Percentiles rank a stretch among this genome's conserved stretches.
phyloP scores from a whole-genome alignment of 208 protist genomes.

The Trypanosoma congolense region DNA sequence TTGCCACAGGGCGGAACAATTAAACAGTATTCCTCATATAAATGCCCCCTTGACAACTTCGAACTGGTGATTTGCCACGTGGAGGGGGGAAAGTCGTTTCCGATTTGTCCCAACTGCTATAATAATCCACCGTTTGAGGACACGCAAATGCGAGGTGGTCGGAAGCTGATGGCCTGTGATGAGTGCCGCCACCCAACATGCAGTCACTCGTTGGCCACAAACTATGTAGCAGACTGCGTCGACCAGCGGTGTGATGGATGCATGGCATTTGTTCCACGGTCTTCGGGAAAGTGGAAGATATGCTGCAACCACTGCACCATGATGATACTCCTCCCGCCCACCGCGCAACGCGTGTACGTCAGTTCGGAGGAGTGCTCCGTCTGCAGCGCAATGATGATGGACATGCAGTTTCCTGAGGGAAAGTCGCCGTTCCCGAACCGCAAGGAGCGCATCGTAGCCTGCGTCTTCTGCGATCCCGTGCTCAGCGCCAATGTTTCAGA shows the following conservation, averaged over 20 bases:
- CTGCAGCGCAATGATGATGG: slow-evolving; percentile 68
- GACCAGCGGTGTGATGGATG: slow-evolving; percentile 64
- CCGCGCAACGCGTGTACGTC: slow-evolving; percentile 73
- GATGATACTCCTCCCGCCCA: slow-evolving; percentile 85
- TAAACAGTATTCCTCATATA: slow-evolving; percentile 80
- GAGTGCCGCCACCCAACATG: slow-evolving; percentile 91
- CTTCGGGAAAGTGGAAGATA: slow-evolving; percentile 82
- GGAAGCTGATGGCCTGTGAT: slow-evolving; percentile 83
- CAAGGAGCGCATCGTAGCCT: slow-evolving; percentile 68
- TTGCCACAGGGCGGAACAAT: slow-evolving; percentile 86
- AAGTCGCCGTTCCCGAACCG: slow-evolving; percentile 71
- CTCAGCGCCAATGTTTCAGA: slow-evolving; percentile 64
- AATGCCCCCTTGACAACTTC: slow-evolving; percentile 92
- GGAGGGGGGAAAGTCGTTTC: slow-evolving; percentile 83
- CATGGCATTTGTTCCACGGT: slow-evolving; percentile 86
- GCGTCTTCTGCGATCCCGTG: slow-evolving; percentile 70
- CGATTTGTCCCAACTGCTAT: slow-evolving; percentile 93
- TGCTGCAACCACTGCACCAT: slow-evolving; percentile 86
- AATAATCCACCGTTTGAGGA: slow-evolving; percentile 93
- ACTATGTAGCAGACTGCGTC: slow-evolving; percentile 85
- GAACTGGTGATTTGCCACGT: slow-evolving; percentile 90
- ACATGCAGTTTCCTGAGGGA: slow-evolving; percentile 77
- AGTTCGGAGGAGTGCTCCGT: slow-evolving; percentile 71
- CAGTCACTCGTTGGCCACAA: slow-evolving; percentile 77
- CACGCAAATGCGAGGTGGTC: slow-evolving; percentile 7